Conservation (phyloP, 192 early-diverging fungal genomes). For the Gorgonomyces haynaldii region DNA sequence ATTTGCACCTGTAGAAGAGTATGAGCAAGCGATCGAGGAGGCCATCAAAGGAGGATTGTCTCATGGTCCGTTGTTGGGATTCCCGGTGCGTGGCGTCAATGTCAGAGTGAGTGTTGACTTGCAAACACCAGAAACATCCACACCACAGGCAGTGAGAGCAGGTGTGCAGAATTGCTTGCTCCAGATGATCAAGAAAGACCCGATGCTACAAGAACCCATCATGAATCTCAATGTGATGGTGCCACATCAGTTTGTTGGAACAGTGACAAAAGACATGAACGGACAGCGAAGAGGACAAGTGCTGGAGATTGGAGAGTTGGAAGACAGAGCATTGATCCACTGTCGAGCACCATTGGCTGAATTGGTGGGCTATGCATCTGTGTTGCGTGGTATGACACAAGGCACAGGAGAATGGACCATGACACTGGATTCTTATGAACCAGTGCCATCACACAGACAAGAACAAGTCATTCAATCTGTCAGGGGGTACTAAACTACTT, state of each 20-base stretch:
- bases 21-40: constrained; percentile 37
- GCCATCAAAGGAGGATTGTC: constrained; percentile 59
- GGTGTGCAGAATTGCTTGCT: constrained; percentile 36
- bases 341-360: constrained; percentile 65
- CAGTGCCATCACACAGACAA: constrained; percentile 62
- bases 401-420: constrained; percentile 78
- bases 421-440: constrained; percentile 69
- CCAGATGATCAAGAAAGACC: constrained; percentile 24
- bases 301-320: constrained; percentile 37
- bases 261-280: constrained; percentile 68
- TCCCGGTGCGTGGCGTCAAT: constrained; percentile 48
- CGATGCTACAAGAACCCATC: constrained; percentile 66
- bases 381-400: constrained; percentile 73
- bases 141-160: constrained; percentile 22
- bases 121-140: constrained; percentile 17
- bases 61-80: constrained; percentile 69
- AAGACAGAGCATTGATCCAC: constrained; percentile 24
- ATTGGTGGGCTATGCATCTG: constrained; percentile 75
- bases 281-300: constrained; percentile 65
- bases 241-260: constrained; percentile 60
- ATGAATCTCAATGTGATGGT: constrained; percentile 64
- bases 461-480: constrained; percentile 55
- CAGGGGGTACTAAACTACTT: constrained; percentile 33
- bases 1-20: constrained; percentile 14
- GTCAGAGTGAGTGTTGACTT: constrained; percentile 17